Evolutionary conservation across 2,329 filamentous ascomycete species (phyloP).

Genomic region (Biscogniauxia mediterranea): DNA sequence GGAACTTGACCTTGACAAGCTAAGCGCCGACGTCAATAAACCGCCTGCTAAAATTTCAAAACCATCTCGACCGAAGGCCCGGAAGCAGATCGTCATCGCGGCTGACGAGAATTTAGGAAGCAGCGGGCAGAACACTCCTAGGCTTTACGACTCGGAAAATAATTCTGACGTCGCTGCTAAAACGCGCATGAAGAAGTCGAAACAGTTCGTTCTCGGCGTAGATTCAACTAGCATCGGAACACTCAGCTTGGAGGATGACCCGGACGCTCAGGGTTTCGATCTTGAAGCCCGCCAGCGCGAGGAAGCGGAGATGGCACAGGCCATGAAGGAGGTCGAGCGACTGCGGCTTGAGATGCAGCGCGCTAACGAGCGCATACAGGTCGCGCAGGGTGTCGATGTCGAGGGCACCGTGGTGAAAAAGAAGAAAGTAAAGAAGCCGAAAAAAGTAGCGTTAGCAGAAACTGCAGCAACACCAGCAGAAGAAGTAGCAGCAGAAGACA

Average conservation of each 20-base stretch:
- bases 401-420: conserved; percentile 66
- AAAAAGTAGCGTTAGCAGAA: conserved; percentile 28
- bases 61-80: conserved; percentile 39
- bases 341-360: conserved; percentile 86
- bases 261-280: conserved; percentile 43
- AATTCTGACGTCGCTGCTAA: conserved; percentile 48
- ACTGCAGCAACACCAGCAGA: no score
- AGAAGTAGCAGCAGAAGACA: conserved; percentile 9
- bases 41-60: conserved; percentile 28
- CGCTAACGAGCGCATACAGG: conserved; percentile 71
- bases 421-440: conserved; percentile 61
- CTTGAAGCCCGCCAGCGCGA: conserved; percentile 69
- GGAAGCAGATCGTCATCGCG: conserved; percentile 65
- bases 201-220: conserved; percentile 71
- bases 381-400: conserved; percentile 63
- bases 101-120: conserved; percentile 69
- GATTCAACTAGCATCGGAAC: conserved; percentile 79
- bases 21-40: conserved; percentile 35
- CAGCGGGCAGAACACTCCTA: conserved; percentile 48
- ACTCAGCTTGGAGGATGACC: conserved; percentile 64
- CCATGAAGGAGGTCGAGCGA: conserved; percentile 84
- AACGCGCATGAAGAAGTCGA: conserved; percentile 48
- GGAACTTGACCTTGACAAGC: conserved; percentile 74
- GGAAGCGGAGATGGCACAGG: conserved; percentile 84
- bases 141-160: conserved; percentile 55